Conservation (phyloP, 2,329 filamentous ascomycete species). For the Aspergillus texensis region DNA sequence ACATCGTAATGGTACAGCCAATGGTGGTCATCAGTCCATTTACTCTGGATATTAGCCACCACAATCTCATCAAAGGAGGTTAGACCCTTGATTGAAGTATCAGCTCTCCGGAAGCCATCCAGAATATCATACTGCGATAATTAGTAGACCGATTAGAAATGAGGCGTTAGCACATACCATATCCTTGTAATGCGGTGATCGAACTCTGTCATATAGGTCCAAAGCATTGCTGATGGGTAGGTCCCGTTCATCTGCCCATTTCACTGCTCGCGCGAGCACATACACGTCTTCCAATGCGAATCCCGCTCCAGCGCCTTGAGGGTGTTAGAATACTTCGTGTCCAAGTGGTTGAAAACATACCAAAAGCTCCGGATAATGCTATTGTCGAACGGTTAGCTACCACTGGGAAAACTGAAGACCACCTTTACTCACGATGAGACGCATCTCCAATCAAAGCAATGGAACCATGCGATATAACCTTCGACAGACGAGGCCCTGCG, state of each 20-base stretch:
- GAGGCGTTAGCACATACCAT: not conserved
- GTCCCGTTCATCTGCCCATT: slow-evolving; percentile 5
- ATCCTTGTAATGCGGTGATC: slow-evolving; percentile 14
- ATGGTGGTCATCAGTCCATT: slow-evolving; percentile 10
- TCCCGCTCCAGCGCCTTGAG: slow-evolving; percentile 13
- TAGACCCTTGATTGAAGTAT: not conserved
- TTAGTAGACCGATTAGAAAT: not conserved
- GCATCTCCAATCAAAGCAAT: slow-evolving; percentile 19
- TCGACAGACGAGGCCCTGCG: slow-evolving; percentile 11
- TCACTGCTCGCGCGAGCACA: slow-evolving; percentile 12
- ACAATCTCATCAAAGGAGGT: slow-evolving; percentile 11
- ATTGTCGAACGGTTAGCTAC: not conserved
- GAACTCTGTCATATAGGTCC: slow-evolving; percentile 11
- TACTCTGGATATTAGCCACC: not conserved
- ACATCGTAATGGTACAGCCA: slow-evolving; percentile 19
- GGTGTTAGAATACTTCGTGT: not conserved
- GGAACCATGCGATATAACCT: slow-evolving; percentile 2
- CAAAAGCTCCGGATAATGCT: slow-evolving; percentile 19
- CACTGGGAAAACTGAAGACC: fast-evolving
- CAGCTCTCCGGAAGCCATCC: slow-evolving; percentile 6
- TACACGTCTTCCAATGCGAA: slow-evolving; percentile 20
- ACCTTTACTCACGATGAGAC: slow-evolving; percentile 15
- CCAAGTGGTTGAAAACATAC: not conserved
- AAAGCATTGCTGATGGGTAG: slow-evolving; percentile 3
- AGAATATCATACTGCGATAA: slow-evolving; percentile 10